Base-by-base conservation (phyloP, 768 basidiomycete genomes). In the Pleurotus eryngii region DNA sequence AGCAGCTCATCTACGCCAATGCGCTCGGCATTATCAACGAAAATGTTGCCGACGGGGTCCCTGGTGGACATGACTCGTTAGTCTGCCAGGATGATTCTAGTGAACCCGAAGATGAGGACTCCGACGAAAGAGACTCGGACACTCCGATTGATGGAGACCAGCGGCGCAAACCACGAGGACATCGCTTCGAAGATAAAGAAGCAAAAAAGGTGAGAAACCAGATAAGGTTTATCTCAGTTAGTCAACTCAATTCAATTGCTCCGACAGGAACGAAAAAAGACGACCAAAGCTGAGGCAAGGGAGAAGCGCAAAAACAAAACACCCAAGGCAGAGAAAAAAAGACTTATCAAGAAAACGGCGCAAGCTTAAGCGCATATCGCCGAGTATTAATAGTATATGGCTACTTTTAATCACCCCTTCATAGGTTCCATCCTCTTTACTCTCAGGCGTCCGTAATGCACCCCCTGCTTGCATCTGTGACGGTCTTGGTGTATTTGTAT, bases 311-410 rank as follows among this genome's bases (percentile, higher is more conserved):
- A 94, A 71, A 79, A 83, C 63, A 98, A 98, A 76, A 93, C 98
- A 80, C 91, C 95, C 46, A 98, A 98, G 68, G 85, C 89, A 42
- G 93, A 96, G 73, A 98, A 98, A 78, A 92, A 92, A 75, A 81
- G 85, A 42, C 83, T 82, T 61, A 80, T 98, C 64, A 97, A 92
- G 64, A 80, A 78, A 65, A 74, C 70, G 48, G 75, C 45, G 18
- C 56, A 49, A 38, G 50, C 59, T 20, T 58, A 68, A 55, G 15
- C 35, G 35, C 35, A 47, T 57, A 40, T 30, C 27, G 22, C 24
- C 38, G 43, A n/a, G 56, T 39, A 48, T 48, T 45, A 55, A n/a
- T 40, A 9, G n/a, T 18, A 46, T 22, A 20, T 46, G 42, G 54
- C 11, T 39, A 30, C 51, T 24, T 18, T 40, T 49, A 30, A 45